phyloP scores from a whole-genome alignment of 2,329 filamentous ascomycete genomes.

The Apiospora rasikravindrae region DNA sequence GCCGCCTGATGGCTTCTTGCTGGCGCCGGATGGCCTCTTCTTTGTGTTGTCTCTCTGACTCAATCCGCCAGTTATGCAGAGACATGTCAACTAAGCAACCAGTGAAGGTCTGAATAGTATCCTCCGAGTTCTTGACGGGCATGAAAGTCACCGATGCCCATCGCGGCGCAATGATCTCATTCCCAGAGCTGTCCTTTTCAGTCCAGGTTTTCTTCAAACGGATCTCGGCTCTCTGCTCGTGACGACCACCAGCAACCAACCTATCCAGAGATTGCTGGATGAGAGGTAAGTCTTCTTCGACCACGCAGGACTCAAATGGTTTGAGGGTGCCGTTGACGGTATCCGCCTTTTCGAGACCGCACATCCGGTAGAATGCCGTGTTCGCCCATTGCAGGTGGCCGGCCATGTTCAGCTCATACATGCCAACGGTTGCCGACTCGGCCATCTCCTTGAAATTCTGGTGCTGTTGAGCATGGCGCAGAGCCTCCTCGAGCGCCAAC shows the following conservation, averaged over 20 bases:
- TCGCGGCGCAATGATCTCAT: conserved; percentile 49
- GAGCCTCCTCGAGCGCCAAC: conserved; percentile 53
- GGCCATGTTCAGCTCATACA: conserved; percentile 59
- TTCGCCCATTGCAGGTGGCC: conserved; percentile 57
- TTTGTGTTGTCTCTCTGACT: conserved; percentile 45
- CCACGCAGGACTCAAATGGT: conserved; percentile 52
- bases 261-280: conserved; percentile 47
- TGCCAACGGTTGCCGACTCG: conserved; percentile 58
- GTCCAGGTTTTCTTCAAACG: conserved; percentile 54
- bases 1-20: conserved; percentile 43
- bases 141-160: conserved; percentile 58
- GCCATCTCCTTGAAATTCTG: conserved; percentile 60
- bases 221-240: conserved; percentile 42
- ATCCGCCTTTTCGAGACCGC: conserved; percentile 51
- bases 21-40: conserved; percentile 42
- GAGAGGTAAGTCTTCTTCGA: conserved; percentile 49
- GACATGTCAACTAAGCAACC: conserved; percentile 57
- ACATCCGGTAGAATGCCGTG: conserved; percentile 59
- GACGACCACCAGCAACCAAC: conserved; percentile 44
- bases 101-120: conserved; percentile 52
- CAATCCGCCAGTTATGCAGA: conserved; percentile 56
- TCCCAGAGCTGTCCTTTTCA: conserved; percentile 50
- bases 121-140: conserved; percentile 53
- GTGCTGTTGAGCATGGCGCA: conserved; percentile 55
- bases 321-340: conserved; percentile 43